phyloP scores from a whole-genome alignment of 345 rosid genomes.

The Populus pruinosa region DNA sequence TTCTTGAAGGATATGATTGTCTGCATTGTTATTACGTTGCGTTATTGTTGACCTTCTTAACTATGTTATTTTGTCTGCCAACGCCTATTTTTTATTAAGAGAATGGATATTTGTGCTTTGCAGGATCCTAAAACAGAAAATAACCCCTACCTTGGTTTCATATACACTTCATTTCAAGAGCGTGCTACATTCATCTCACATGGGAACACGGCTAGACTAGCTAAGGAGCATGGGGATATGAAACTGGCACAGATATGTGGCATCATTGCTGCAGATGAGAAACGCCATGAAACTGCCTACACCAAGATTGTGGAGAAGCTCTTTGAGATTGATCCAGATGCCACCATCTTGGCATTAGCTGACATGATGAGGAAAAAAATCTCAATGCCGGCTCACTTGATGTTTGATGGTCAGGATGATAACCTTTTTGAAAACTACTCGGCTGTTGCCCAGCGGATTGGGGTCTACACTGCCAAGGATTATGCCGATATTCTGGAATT shows the following conservation, averaged over 20 bases:
- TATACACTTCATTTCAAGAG: conserved; percentile 45
- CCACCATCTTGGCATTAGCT: conserved; percentile 27
- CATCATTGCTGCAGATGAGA: conserved; percentile 35
- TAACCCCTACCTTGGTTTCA: conserved; percentile 33
- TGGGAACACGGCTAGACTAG: conserved; percentile 35
- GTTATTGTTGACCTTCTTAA: background rate
- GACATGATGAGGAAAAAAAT: conserved; percentile 41
- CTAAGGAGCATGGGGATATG: conserved; percentile 35
- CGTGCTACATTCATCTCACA: conserved; percentile 46
- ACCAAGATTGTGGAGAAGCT: conserved; percentile 34
- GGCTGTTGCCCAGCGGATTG: conserved; percentile 25
- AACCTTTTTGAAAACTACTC: conserved; percentile 33
- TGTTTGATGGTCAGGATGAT: conserved; percentile 35
- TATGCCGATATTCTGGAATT: conserved; percentile 35
- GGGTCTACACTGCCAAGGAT: conserved; percentile 31
- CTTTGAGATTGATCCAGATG: conserved; percentile 39
- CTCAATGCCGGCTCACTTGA: conserved; percentile 33
- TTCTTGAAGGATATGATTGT: background rate
- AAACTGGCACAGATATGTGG: conserved; percentile 41
- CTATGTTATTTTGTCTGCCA: background rate
- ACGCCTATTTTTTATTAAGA: background rate
- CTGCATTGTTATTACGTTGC: background rate
- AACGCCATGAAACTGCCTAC: conserved; percentile 38
- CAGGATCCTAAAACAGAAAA: conserved; percentile 28
- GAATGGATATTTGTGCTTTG: background rate